Evolutionary conservation across 768 basidiomycete species (phyloP), one percentile per base, ranked within the genome.

Genomic region (Trichaptum fuscoviolaceum): DNA sequence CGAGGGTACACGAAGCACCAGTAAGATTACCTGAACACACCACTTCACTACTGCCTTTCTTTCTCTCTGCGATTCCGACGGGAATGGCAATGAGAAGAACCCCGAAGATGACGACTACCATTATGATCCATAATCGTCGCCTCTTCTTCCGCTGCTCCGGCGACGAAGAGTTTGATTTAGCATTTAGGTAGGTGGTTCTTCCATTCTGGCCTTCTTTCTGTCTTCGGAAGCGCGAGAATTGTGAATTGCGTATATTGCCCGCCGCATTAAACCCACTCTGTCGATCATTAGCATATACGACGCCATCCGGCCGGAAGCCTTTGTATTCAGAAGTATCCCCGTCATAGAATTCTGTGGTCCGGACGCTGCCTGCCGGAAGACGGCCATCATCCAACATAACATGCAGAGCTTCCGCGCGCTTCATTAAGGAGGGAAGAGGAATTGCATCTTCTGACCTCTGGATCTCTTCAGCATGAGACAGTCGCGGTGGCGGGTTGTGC

Each of bases 1-100:
- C 87, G 89, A 68, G 58, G 71, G 81, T 81, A 72, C 89, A 90
- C 15, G 76, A 70, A 20, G 77, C 76, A 24, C 88, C 88, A 4
- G 81, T 80, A 9, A 82, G 66, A 66, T 81, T 79, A 20, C 74
- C 79, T 8, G 79, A 59, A 69, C 85, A 87, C 25, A 69, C 73
- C 61, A 71, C 65, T 8, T 68, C 58, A 8, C 69, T 66, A 60
- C 57, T 25, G 65, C 71, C 70, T 62, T 68, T 77, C 35, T 72
- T 75, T 63, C 74, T 76, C 17, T 80, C 71, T n/a, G 78, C 73
- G 30, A 85, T 77, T 2, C 81, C 84, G 1, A 85, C 75, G 1
- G 79, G 80, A 36, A 82, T 76, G 24, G 79, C 83, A 24, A 85
- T 73, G 10, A 72, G 64, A 20, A 70, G 52, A 20, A 71, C 63